A percentile compares a stretch with the other conserved stretches of the same genome.
Evolutionary conservation across 169 alveolate genomes (phyloP).

Genomic region (Plasmodium relictum): DNA sequence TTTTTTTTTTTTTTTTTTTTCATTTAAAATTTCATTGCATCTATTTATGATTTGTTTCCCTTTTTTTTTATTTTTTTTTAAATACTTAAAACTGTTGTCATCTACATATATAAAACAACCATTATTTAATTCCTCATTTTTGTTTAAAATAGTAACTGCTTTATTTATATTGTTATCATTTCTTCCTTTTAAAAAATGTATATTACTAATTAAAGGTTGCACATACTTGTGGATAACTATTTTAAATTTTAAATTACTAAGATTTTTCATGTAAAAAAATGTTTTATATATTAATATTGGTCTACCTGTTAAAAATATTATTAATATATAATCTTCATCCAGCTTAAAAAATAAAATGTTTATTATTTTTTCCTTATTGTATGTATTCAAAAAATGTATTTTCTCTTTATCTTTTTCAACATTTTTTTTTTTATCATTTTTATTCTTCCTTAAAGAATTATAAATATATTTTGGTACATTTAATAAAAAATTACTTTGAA

Average conservation of each 20-base stretch:
- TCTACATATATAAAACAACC: slow-evolving; percentile 21
- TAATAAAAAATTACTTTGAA: slow-evolving; percentile 22
- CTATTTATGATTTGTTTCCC: background rate
- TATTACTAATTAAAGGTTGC: slow-evolving; percentile 32
- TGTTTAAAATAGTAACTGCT: background rate
- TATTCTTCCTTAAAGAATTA: background rate
- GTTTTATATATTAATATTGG: slow-evolving; percentile 58
- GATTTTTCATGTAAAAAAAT: background rate
- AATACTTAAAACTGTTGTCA: background rate
- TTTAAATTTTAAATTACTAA: slow-evolving; percentile 22
- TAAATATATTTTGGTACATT: slow-evolving; percentile 44
- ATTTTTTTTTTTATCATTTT: background rate
- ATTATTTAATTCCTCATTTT: background rate
- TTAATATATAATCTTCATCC: slow-evolving; percentile 36
- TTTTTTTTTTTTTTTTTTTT: background rate
- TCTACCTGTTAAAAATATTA: slow-evolving; percentile 52
- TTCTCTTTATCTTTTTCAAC: background rate
- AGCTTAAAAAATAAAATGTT: slow-evolving; percentile 39
- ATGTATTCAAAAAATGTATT: background rate
- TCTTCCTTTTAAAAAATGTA: slow-evolving; percentile 4
- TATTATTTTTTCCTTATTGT: slow-evolving; percentile 35
- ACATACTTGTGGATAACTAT: slow-evolving; percentile 26
- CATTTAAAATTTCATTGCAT: background rate
- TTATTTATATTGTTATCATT: background rate
- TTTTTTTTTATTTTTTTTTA: background rate